phyloP scores from a whole-genome alignment of 331 rosid species.

The Malus hybrid region DNA sequence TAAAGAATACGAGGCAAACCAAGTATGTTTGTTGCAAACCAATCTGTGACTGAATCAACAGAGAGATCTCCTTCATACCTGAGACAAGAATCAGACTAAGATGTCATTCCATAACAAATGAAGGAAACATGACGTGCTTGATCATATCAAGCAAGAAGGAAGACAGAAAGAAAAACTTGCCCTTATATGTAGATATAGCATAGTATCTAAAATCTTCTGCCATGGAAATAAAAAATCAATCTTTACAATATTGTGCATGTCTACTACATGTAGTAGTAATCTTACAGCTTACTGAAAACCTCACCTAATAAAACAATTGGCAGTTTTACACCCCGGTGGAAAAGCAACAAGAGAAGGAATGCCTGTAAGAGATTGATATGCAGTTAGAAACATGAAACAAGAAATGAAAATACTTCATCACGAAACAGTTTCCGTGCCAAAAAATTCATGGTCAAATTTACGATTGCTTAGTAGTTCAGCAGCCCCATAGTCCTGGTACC shows the following conservation, averaged over 20 bases:
- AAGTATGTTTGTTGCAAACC: slow-evolving; percentile 74
- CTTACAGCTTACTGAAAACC: slow-evolving; percentile 22
- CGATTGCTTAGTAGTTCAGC: neutral
- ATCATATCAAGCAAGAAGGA: slow-evolving; percentile 2
- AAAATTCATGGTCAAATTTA: neutral
- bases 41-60: slow-evolving; percentile 65
- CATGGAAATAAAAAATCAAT: neutral
- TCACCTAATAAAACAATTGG: slow-evolving; percentile 74
- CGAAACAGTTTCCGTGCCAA: neutral
- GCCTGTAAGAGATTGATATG: slow-evolving; percentile 34
- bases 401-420: neutral
- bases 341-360: slow-evolving; percentile 73
- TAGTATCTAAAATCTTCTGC: neutral
- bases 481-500: neutral
- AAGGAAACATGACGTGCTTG: slow-evolving; percentile 9
- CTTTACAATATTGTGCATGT: neutral
- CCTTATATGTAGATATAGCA: neutral
- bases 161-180: neutral
- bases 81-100: slow-evolving; percentile 6
- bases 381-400: slow-evolving; percentile 15
- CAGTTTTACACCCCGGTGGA: slow-evolving; percentile 52
- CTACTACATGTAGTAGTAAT: neutral
- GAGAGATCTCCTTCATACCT: slow-evolving; percentile 70
- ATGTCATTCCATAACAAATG: neutral
- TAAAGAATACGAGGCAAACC: slow-evolving; percentile 76